Evolutionary conservation across 257 asterid genomes (phyloP).

Genomic region (Cinchona pubescens): DNA sequence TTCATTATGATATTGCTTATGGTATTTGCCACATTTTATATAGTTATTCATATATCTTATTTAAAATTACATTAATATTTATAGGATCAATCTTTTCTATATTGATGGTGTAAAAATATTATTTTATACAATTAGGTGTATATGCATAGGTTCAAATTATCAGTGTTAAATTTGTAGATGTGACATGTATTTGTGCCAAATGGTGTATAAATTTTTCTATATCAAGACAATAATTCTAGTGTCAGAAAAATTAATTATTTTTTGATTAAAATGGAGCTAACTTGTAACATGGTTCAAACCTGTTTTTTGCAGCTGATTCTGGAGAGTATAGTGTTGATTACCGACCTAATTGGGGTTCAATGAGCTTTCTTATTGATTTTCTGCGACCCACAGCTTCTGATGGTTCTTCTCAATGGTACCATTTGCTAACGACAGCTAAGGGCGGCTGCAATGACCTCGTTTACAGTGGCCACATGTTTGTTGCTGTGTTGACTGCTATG

Average conservation of each 20-base stretch:
- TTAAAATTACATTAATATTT: no score
- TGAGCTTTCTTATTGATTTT: constrained; percentile 84
- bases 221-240: no score
- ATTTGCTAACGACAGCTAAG: constrained; percentile 77
- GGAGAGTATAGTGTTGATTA: constrained; percentile 50
- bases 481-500: constrained; percentile 94
- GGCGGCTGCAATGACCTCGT: constrained; percentile 98
- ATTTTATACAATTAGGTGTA: no score
- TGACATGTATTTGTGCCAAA: no score
- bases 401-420: constrained; percentile 69
- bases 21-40: constrained; percentile 35
- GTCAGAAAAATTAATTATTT: no score
- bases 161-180: no score
- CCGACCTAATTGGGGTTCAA: constrained; percentile 81
- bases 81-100: no score
- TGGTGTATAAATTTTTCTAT: no score
- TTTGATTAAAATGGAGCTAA: constrained; percentile 5
- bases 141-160: no score
- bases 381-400: constrained; percentile 78
- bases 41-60: no score
- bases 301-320: constrained; percentile 56
- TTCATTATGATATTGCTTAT: constrained; percentile 67
- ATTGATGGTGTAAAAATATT: no score
- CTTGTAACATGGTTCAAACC: constrained; percentile 12
- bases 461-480: constrained; percentile 97